Evolutionary conservation across 495 filamentous ascomycete species (phyloP).

Genomic region (Xylaria sp.): DNA sequence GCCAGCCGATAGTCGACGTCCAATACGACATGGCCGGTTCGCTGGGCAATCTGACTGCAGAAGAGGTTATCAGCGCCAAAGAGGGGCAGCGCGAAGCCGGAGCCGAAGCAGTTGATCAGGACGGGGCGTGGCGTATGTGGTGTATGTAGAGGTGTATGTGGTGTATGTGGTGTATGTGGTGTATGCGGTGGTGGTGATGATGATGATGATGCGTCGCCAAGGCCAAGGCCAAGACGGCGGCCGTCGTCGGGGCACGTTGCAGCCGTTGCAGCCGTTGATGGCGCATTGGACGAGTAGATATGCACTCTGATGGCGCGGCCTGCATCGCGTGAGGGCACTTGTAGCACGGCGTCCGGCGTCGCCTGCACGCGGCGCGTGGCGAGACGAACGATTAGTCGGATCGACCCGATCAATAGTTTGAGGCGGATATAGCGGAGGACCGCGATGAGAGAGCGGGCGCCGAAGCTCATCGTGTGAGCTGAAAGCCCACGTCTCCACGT

Average conservation of each 20-base stretch:
- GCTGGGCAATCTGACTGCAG: slow-evolving; percentile 46
- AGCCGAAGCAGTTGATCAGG: slow-evolving; percentile 55
- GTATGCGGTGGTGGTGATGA: too few relatives aligned
- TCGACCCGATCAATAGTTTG: neutral
- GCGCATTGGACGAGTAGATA: slow-evolving; percentile 54
- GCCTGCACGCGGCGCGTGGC: slow-evolving; percentile 1
- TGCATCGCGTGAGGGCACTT: slow-evolving; percentile 52
- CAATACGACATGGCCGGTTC: slow-evolving; percentile 50
- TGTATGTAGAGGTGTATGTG: too few relatives aligned
- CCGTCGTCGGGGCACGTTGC: too few relatives aligned
- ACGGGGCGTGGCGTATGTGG: slow-evolving; percentile 44
- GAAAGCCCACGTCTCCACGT: neutral
- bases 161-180: too few relatives aligned
- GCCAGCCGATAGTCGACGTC: slow-evolving; percentile 52
- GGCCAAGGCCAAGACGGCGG: too few relatives aligned
- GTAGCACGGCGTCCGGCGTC: slow-evolving; percentile 46
- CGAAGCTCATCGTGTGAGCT: neutral
- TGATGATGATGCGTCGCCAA: slow-evolving; percentile 22
- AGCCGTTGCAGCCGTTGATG: too few relatives aligned
- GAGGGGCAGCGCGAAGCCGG: slow-evolving; percentile 50
- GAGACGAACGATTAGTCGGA: slow-evolving; percentile 4
- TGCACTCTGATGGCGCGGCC: slow-evolving; percentile 54
- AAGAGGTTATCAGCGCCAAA: slow-evolving; percentile 55
- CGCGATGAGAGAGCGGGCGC: neutral
- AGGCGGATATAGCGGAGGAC: slow-evolving; percentile 3